Base-by-base conservation (phyloP, 805 yeast species). In the Millerago galiae region DNA sequence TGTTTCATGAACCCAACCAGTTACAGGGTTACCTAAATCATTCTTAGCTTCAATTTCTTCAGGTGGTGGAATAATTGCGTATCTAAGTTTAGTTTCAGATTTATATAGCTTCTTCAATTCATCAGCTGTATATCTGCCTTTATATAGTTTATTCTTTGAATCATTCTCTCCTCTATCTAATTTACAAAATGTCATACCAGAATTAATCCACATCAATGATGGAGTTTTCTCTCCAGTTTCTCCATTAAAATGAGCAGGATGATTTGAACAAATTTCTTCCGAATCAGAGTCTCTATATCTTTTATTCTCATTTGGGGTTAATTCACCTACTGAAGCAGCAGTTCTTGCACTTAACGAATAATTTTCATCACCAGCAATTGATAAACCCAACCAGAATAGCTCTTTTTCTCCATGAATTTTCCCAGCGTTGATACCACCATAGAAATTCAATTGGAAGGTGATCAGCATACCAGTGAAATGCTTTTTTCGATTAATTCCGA, bases 171-270 rank as follows among this genome's bases (percentile, higher is more conserved):
- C 72, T 25, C 63, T 54, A 10, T 51, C 45, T 3, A 47, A 40
- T 50, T 76, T 75, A 60, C 89, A 83, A 39, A 68, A 74, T 37
- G 70, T 66, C 56, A 81, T 71, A 0, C 91, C 91, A n/a, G 87
- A 82, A 53, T 83, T 82, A 36, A 44, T 44, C 47, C 47, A 44
- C 8, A 44, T n/a, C 13, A 75, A 52, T 1, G 71, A 61, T 27
- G 58, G 62, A 33, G 7, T 21, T 21, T 21, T 7, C 7, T 21
- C 24, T 7, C 65, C 53, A 52, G 73, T 77, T 33, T 60, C 63
- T 40, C 72, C 77, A 34, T 60, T 57, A 15, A 77, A 55, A 53
- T 77, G 83, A 5, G 74, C 80, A 1, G 83, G 83, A 51, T 77
- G 81, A 36, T 75, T 74, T 1, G 79, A 68, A 52, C 82, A 76